Evolutionary conservation across 257 asterid genomes (phyloP).

Genomic region (Echium plantagineum): DNA sequence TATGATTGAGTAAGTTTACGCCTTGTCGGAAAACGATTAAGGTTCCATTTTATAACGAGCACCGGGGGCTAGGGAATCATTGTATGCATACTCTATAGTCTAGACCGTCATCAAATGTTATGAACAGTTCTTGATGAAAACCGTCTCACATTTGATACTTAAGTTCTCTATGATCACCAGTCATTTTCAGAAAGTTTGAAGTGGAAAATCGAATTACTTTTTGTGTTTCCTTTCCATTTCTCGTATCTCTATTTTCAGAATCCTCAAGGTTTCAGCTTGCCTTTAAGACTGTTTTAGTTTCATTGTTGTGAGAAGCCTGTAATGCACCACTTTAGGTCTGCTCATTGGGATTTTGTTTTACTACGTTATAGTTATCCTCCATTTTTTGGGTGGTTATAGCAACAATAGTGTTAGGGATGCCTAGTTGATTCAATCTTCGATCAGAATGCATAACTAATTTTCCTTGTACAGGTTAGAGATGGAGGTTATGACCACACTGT

Average conservation of each 20-base stretch:
- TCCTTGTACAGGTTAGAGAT: conserved; percentile 53
- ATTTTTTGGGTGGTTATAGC: not conserved
- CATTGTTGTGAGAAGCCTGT: not conserved
- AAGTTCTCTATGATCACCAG: too few species aligned
- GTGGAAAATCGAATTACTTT: too few species aligned
- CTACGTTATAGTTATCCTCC: not conserved
- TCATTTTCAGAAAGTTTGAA: too few species aligned
- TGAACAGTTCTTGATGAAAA: too few species aligned
- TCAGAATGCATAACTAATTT: conserved; percentile 9
- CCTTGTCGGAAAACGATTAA: too few species aligned
- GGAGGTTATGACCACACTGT: conserved; percentile 84
- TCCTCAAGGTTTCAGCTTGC: not conserved
- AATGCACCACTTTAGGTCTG: not conserved
- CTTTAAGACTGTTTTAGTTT: not conserved
- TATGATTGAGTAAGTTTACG: too few species aligned
- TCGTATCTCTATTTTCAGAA: not conserved
- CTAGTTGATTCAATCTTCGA: not conserved
- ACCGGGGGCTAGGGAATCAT: too few species aligned
- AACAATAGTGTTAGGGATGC: not conserved
- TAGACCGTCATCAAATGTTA: too few species aligned
- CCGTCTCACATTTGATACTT: too few species aligned
- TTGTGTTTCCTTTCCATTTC: not conserved
- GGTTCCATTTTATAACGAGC: too few species aligned
- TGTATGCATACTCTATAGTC: too few species aligned
- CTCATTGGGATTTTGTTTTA: not conserved